Percentiles rank a stretch among this genome's conserved stretches.
Evolutionary conservation across 1,284 basidiomycete genomes (phyloP).

Genomic region (Pseudozyma sp.): DNA sequence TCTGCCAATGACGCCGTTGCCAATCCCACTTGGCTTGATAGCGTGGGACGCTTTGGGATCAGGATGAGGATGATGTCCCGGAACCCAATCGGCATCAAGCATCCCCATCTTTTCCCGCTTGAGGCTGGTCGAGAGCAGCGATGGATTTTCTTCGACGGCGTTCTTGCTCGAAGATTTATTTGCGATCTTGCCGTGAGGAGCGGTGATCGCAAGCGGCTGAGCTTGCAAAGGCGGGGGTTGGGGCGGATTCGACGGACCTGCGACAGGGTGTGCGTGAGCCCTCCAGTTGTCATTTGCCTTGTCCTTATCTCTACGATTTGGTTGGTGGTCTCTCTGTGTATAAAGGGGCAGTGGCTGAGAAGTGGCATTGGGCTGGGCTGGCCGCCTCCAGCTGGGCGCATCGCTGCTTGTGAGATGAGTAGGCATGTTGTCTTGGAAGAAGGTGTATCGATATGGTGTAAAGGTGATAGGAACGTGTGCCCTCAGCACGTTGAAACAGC

Average conservation of each 20-base stretch:
- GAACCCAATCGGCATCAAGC: conserved; percentile 23
- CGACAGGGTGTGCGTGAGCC: conserved; percentile 33
- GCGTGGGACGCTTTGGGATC: conserved; percentile 23
- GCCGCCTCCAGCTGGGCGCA: conserved; percentile 39
- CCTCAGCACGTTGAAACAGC: no score
- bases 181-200: conserved; percentile 2
- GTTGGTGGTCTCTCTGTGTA: conserved; percentile 7
- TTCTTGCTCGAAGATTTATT: neutral
- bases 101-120: conserved; percentile 16
- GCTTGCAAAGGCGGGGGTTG: conserved; percentile 5
- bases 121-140: conserved; percentile 38
- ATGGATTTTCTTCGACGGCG: conserved; percentile 1
- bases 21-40: conserved; percentile 47
- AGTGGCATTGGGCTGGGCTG: conserved; percentile 5
- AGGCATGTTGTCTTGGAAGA: conserved; percentile 16
- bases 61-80: conserved; percentile 34
- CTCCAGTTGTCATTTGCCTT: conserved; percentile 35
- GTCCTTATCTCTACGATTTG: conserved; percentile 27
- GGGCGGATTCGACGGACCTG: conserved; percentile 3
- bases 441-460: neutral
- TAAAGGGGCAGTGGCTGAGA: conserved; percentile 17
- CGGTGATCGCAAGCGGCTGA: conserved; percentile 24
- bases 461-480: neutral
- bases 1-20: conserved; percentile 42
- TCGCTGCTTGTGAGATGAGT: conserved; percentile 20